These are phyloP conservation scores for Aspergillus proliferans DNA, from an alignment of 2,329 filamentous ascomycete species.

Conservation along the genomic window DNA sequence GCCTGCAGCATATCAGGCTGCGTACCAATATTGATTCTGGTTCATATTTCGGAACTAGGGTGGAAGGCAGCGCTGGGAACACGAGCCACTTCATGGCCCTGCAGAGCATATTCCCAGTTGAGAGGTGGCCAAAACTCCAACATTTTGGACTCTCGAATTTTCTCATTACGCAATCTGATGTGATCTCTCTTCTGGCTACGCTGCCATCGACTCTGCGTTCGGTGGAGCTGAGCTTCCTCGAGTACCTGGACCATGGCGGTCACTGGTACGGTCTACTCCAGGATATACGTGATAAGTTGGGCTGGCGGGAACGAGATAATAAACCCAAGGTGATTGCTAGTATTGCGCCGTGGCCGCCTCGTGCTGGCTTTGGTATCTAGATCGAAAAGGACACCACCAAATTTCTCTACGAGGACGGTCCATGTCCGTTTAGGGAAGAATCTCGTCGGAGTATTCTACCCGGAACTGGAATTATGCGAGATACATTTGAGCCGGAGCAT, in stretches of 20 bases:
- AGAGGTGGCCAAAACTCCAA: constrained; percentile 20
- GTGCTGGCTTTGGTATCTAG: constrained; percentile 5
- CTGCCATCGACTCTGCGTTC: constrained; percentile 24
- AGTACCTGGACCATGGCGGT: constrained; percentile 13
- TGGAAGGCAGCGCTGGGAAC: neutral
- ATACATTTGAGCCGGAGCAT: neutral
- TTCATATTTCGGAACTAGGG: neutral
- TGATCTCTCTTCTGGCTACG: constrained; percentile 21
- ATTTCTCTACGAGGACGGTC: constrained; percentile 18
- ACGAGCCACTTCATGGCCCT: constrained; percentile 9
- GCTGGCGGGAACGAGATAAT: constrained; percentile 2
- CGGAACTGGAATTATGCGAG: neutral
- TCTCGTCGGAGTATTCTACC: neutral
- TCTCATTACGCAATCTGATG: constrained; percentile 17
- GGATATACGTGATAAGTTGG: constrained; percentile 12
- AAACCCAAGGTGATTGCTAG: constrained; percentile 9
- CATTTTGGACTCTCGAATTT: constrained; percentile 28
- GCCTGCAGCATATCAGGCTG: neutral
- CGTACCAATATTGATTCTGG: neutral
- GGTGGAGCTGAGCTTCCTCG: constrained; percentile 30
- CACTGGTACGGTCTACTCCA: constrained; percentile 13
- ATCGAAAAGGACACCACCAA: constrained; percentile 9
- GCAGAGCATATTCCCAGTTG: constrained; percentile 23
- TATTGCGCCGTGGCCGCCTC: neutral
- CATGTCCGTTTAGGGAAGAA: constrained; percentile 13